Evolutionary conservation across 352 stramenopile species (phyloP).

Genomic region (Phytophthora hibernalis): DNA sequence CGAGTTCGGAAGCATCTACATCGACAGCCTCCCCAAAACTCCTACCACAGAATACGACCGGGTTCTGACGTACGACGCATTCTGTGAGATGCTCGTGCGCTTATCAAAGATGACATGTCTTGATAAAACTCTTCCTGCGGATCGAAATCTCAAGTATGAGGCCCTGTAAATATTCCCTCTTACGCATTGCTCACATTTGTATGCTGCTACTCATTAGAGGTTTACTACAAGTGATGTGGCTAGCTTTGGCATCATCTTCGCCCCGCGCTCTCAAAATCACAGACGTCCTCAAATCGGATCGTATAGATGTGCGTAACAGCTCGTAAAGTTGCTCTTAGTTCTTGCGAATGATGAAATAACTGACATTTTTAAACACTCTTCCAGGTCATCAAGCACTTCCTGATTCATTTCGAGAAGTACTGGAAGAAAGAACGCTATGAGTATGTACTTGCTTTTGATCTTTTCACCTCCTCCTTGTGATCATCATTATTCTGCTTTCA

Average conservation of each 20-base stretch:
- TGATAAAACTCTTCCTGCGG: conserved; percentile 40
- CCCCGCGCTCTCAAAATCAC: conserved; percentile 66
- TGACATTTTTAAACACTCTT: conserved; percentile 7
- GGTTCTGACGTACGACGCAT: conserved; percentile 66
- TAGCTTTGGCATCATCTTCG: conserved; percentile 64
- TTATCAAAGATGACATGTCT: conserved; percentile 57
- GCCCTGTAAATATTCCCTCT: not conserved
- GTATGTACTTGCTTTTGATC: conserved; percentile 31
- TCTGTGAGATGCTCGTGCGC: conserved; percentile 73
- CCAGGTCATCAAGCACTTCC: conserved; percentile 70
- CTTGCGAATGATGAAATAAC: not conserved
- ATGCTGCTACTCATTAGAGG: conserved; percentile 33
- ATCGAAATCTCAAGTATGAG: conserved; percentile 68
- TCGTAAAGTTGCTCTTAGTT: not conserved
- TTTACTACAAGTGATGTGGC: conserved; percentile 87
- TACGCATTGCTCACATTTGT: not conserved
- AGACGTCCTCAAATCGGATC: conserved; percentile 78
- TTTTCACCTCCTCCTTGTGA: not conserved
- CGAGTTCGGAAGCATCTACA: conserved; percentile 78
- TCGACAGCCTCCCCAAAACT: conserved; percentile 74
- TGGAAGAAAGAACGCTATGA: conserved; percentile 82
- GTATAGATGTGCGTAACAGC: conserved; percentile 43
- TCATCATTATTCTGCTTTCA: not conserved
- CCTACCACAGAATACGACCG: conserved; percentile 64
- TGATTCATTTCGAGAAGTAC: conserved; percentile 81